A percentile compares a stretch with the other conserved stretches of the same genome.
phyloP scores from a whole-genome alignment of 2,329 filamentous ascomycete species.

The Penicillium aurantiogriseum region DNA sequence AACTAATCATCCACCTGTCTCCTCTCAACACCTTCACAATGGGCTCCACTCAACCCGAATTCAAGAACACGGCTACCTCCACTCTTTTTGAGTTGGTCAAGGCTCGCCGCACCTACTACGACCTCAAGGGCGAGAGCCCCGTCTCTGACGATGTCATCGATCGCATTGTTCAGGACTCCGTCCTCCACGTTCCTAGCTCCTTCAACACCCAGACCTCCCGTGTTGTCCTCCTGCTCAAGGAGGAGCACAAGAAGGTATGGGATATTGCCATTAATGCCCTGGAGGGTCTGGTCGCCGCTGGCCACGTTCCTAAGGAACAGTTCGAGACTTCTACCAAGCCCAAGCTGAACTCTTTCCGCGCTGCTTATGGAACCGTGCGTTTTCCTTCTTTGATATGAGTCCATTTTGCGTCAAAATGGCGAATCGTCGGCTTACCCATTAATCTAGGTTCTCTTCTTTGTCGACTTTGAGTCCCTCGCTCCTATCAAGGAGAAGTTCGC shows the following conservation, averaged over 20 bases:
- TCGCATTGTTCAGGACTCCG: slow-evolving; percentile 39
- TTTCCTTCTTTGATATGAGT: not conserved
- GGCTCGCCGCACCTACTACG: slow-evolving; percentile 33
- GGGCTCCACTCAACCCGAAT: slow-evolving; percentile 33
- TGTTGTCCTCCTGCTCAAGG: slow-evolving; percentile 72
- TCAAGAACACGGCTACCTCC: slow-evolving; percentile 34
- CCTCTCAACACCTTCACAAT: slow-evolving; percentile 36
- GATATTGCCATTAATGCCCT: slow-evolving; percentile 68
- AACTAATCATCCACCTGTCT: not conserved
- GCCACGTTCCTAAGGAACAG: slow-evolving; percentile 54
- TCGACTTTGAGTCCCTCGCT: slow-evolving; percentile 66
- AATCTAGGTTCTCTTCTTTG: slow-evolving; percentile 70
- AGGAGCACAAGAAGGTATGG: slow-evolving; percentile 87
- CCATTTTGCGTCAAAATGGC: not conserved
- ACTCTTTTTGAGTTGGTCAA: slow-evolving; percentile 33
- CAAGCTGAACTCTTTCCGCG: slow-evolving; percentile 61
- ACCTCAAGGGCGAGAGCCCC: slow-evolving; percentile 33
- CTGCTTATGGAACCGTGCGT: slow-evolving; percentile 71
- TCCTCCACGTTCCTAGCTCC: slow-evolving; percentile 69
- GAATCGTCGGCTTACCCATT: not conserved
- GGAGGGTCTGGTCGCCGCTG: slow-evolving; percentile 33
- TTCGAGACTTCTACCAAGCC: slow-evolving; percentile 48
- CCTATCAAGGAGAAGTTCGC: slow-evolving; percentile 61
- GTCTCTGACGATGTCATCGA: slow-evolving; percentile 35
- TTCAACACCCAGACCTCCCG: slow-evolving; percentile 88